Evolutionary conservation across 148 eudicot genomes (phyloP).

Genomic region (Rhododendron henanense): DNA sequence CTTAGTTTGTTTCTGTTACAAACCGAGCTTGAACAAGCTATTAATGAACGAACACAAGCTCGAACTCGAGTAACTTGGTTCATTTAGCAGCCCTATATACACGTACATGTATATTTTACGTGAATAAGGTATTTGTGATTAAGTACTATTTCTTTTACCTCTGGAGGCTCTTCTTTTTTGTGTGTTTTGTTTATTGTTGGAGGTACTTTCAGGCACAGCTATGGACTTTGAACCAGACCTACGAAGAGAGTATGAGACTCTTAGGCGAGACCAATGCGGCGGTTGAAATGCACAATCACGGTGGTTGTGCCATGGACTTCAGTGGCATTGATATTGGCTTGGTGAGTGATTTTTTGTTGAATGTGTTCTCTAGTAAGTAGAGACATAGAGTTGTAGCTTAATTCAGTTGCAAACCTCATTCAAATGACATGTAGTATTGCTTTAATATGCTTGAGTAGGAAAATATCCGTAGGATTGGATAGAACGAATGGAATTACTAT

Average conservation of each 20-base stretch:
- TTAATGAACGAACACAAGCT: neutral
- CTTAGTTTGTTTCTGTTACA: neutral
- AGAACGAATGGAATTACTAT: neutral
- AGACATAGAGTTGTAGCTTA: neutral
- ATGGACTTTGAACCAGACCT: constrained; percentile 58
- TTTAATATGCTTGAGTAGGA: neutral
- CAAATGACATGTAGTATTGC: neutral
- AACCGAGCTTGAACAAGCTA: neutral
- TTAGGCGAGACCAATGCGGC: constrained; percentile 83
- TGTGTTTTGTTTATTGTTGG: constrained; percentile 2
- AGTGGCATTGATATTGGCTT: constrained; percentile 41
- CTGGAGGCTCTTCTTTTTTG: neutral
- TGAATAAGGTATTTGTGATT: constrained; percentile 11
- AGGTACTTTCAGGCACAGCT: constrained; percentile 53
- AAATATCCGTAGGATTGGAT: neutral
- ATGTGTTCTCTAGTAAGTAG: neutral
- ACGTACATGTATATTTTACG: neutral
- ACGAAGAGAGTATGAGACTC: constrained; percentile 64
- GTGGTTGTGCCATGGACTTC: constrained; percentile 57
- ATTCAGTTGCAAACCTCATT: neutral
- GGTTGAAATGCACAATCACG: constrained; percentile 70
- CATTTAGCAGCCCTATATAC: neutral
- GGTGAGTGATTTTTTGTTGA: constrained; percentile 38
- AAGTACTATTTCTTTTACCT: neutral
- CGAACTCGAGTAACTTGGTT: neutral